phyloP scores from a whole-genome alignment of 371 early-diverging fungal species.

The Haplosporangium sp. region DNA sequence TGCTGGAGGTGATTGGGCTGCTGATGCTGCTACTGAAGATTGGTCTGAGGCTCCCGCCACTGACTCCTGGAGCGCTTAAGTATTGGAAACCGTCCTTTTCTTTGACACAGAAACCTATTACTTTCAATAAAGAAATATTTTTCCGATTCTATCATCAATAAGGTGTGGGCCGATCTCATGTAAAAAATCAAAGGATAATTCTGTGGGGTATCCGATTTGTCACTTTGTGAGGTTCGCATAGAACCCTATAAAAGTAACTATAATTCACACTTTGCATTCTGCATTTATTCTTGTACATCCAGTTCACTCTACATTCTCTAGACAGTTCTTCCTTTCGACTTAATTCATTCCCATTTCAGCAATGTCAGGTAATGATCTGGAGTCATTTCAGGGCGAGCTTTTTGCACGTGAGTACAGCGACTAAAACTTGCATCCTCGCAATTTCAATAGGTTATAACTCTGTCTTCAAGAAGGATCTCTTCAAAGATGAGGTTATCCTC shows the following conservation, averaged over 20 bases:
- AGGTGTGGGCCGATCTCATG: neutral
- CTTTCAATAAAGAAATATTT: neutral
- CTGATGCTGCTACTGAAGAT: constrained; percentile 64
- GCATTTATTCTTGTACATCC: no score
- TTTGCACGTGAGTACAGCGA: neutral
- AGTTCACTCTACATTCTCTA: neutral
- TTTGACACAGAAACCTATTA: neutral
- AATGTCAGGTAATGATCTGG: neutral
- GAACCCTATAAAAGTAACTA: neutral
- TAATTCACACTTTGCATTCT: no score
- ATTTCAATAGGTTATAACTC: constrained; percentile 42
- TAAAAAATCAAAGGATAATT: neutral
- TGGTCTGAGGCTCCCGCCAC: constrained; percentile 63
- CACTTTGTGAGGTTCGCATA: constrained; percentile 1
- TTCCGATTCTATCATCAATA: neutral
- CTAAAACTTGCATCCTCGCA: neutral
- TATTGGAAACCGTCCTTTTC: neutral
- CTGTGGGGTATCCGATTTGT: neutral
- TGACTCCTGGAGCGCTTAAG: constrained; percentile 63
- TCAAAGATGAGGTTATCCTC: constrained; percentile 55
- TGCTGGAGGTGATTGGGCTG: constrained; percentile 66
- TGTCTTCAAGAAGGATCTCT: constrained; percentile 55
- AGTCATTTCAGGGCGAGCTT: no score
- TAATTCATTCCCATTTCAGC: neutral
- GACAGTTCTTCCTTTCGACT: no score